Percentiles rank a stretch among this genome's conserved stretches.
phyloP scores from a whole-genome alignment of 257 asterid species.

The Penstemon newberryi region DNA sequence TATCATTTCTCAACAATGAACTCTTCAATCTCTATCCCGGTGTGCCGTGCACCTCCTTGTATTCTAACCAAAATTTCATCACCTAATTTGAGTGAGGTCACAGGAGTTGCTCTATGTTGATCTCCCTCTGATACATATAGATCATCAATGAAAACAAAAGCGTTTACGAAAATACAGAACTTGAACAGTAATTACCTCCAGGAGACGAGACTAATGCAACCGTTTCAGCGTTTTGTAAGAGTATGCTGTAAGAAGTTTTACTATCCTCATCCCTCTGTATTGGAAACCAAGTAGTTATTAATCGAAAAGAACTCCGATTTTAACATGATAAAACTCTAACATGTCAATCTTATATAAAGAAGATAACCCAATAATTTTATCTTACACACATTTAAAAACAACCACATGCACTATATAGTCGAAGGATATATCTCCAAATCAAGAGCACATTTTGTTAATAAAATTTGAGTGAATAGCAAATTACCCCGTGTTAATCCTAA shows the following conservation, averaged over 20 bases:
- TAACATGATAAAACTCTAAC: background rate
- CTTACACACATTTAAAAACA: background rate
- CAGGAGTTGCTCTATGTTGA: slow-evolving; percentile 51
- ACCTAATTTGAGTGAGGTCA: slow-evolving; percentile 70
- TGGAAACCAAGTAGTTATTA: slow-evolving; percentile 21
- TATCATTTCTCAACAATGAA: slow-evolving; percentile 78
- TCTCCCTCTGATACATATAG: slow-evolving; percentile 36
- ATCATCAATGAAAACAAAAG: slow-evolving; percentile 10
- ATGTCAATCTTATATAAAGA: slow-evolving; percentile 1
- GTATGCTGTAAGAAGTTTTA: slow-evolving; percentile 56
- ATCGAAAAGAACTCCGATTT: background rate
- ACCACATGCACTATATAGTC: background rate
- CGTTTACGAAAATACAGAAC: background rate
- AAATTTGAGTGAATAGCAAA: too few species aligned
- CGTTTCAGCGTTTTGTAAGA: slow-evolving; percentile 88
- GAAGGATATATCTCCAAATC: background rate
- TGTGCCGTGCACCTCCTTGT: slow-evolving; percentile 86
- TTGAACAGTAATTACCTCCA: slow-evolving; percentile 44
- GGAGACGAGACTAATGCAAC: slow-evolving; percentile 64
- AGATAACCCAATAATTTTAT: background rate
- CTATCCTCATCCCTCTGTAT: slow-evolving; percentile 50
- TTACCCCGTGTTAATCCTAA: too few species aligned
- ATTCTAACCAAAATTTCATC: slow-evolving; percentile 63
- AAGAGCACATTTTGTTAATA: background rate
- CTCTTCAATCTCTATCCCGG: slow-evolving; percentile 80